These are phyloP conservation scores for Solanum neorickii DNA, from an alignment of 257 asterid genomes.

Conservation along the genomic window DNA sequence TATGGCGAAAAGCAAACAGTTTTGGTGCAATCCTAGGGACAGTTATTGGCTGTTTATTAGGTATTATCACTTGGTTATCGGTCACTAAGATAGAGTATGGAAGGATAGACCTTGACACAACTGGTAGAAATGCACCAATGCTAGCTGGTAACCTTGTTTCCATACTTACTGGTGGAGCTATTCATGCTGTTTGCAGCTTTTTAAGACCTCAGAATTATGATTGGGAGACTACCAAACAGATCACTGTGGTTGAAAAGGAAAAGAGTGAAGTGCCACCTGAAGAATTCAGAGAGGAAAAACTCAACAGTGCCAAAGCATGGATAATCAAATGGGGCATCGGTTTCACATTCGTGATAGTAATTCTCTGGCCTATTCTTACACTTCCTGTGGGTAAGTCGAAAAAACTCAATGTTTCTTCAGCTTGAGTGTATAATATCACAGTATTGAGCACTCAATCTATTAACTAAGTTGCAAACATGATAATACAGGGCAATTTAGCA, in stretches of 20 bases:
- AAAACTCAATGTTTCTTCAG: background rate
- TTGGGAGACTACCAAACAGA: constrained; percentile 73
- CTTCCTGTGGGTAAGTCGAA: constrained; percentile 62
- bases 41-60: constrained; percentile 54
- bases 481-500: constrained; percentile 62
- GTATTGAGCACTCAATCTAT: background rate
- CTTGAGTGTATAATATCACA: background rate
- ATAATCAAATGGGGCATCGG: constrained; percentile 86
- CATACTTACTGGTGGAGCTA: constrained; percentile 64
- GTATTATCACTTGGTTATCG: constrained; percentile 72
- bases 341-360: constrained; percentile 51
- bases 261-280: constrained; percentile 36
- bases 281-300: constrained; percentile 64
- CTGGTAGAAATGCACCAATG: constrained; percentile 89
- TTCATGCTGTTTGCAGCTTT: constrained; percentile 64
- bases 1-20: constrained; percentile 79
- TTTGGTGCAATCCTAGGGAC: constrained; percentile 72
- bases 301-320: constrained; percentile 55
- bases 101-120: constrained; percentile 72
- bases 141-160: constrained; percentile 87
- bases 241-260: constrained; percentile 78
- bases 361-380: constrained; percentile 78
- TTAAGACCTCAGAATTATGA: constrained; percentile 71
- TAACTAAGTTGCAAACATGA: background rate
- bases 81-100: constrained; percentile 69